Base-by-base conservation (phyloP, 2,329 filamentous ascomycete species). In the Torrubiella hemipterigena region DNA sequence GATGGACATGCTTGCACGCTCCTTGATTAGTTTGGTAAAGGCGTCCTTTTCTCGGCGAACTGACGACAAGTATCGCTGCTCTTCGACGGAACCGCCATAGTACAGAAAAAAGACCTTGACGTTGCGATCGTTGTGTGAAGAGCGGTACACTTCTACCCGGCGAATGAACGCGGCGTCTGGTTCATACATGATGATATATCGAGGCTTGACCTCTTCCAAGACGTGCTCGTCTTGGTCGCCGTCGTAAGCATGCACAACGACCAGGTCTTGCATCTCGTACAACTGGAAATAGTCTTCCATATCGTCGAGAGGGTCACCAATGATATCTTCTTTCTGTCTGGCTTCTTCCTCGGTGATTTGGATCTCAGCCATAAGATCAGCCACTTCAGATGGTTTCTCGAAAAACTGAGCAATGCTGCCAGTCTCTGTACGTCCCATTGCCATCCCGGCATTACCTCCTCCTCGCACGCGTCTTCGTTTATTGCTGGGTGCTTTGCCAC, bases 101-200 rank as follows among this genome's bases (percentile, higher is more conserved):
- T 93, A 96, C 65, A 96, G 76, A 52, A 96, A 96, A 59, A 95
- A 98, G 1, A 94, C 87, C 26, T 85, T 74, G 25, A 96, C 83
- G 46, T 84, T 86, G 21, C 86, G 69, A 51, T 89, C 84, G 35
- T 78, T 81, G 56, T 98, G 91, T 8, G 87, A 95, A 31, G 86
- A 94, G 23, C 91, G 77, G 56, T 96, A 98, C 3, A 96, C 87
- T 52, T 98, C 91, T 14, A 98, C 81, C 22, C 89, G 71, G 11
- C 91, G 77, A 47, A 96, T 94, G 53, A 98, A 98, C 4, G 89
- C 78, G 4, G 89, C 77, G 42, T 96, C 86, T 1, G 91, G 89
- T 51, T 96, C 91, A 55, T 95, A 98, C 91, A 98, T 96, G 59
- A 98, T 81, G 36, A 98, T 85, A 54, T 95, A 95, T 37, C 83